phyloP scores from a whole-genome alignment of 495 filamentous ascomycete species.

The Chaetomidium leptoderma region DNA sequence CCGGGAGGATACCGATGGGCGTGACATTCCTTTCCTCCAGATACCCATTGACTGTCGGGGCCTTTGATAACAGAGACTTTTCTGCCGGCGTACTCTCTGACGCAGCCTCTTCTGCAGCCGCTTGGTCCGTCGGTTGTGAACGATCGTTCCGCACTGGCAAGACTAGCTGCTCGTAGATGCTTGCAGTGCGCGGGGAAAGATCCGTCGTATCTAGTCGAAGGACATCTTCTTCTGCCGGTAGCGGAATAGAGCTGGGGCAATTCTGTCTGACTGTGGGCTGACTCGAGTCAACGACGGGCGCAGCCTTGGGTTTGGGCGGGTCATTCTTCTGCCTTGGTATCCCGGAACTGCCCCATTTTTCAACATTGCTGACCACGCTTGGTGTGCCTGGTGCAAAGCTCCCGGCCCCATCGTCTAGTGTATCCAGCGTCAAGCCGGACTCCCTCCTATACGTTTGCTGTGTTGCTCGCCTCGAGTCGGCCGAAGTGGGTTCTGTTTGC shows the following conservation, averaged over 20 bases:
- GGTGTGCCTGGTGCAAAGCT: not conserved
- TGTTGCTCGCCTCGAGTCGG: slow-evolving; percentile 10
- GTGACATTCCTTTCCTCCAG: not conserved
- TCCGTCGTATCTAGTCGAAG: not conserved
- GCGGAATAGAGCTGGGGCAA: not conserved
- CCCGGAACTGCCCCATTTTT: not conserved
- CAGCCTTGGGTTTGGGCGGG: too few species aligned
- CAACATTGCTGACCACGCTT: not conserved
- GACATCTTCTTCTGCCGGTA: not conserved
- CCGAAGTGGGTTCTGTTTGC: slow-evolving; percentile 5
- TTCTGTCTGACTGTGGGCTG: not conserved
- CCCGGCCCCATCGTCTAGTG: not conserved
- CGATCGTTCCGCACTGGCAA: not conserved
- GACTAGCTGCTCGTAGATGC: slow-evolving; percentile 1
- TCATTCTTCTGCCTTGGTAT: not conserved
- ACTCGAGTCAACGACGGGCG: not conserved
- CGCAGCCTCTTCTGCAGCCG: not conserved
- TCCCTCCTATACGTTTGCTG: not conserved
- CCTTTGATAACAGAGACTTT: not conserved
- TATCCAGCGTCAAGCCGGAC: not conserved
- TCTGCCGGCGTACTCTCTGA: not conserved
- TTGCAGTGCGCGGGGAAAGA: slow-evolving; percentile 2
- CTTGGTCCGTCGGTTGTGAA: not conserved
- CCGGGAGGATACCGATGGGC: not conserved
- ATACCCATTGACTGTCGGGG: not conserved